A percentile compares a stretch with the other conserved stretches of the same genome.
phyloP scores from a whole-genome alignment of 176 grass and related monocot genomes.

The Oryza brachyantha region DNA sequence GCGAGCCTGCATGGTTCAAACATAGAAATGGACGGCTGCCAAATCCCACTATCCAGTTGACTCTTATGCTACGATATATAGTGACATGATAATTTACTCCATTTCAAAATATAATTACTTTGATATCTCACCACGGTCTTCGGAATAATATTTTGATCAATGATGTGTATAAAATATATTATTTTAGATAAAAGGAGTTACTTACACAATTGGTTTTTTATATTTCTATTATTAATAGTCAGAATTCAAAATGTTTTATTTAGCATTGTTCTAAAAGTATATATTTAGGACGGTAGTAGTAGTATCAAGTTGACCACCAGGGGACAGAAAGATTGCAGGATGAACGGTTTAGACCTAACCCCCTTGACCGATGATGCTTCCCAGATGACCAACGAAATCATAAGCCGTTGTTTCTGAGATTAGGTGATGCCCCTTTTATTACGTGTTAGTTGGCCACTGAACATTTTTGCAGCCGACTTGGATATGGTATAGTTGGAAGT shows the following conservation, averaged over 20 bases:
- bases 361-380: background rate
- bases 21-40: background rate
- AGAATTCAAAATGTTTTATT: too few relatives aligned
- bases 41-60: constrained; percentile 17
- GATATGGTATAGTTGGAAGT: background rate
- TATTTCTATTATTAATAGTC: too few relatives aligned
- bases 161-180: too few relatives aligned
- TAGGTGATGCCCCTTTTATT: background rate
- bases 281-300: too few relatives aligned
- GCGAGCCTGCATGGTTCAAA: background rate
- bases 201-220: too few relatives aligned
- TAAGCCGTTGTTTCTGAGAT: background rate
- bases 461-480: background rate
- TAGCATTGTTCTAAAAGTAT: too few relatives aligned
- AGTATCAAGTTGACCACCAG: background rate
- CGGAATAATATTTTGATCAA: too few relatives aligned
- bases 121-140: too few relatives aligned
- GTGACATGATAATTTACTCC: too few relatives aligned
- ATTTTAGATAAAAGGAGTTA: too few relatives aligned
- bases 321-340: background rate
- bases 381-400: background rate
- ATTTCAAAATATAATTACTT: too few relatives aligned
- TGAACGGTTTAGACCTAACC: background rate
- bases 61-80: background rate
- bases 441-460: background rate